Evolutionary conservation across 306 rosid species (phyloP).

Genomic region (Cajanus cajan): DNA sequence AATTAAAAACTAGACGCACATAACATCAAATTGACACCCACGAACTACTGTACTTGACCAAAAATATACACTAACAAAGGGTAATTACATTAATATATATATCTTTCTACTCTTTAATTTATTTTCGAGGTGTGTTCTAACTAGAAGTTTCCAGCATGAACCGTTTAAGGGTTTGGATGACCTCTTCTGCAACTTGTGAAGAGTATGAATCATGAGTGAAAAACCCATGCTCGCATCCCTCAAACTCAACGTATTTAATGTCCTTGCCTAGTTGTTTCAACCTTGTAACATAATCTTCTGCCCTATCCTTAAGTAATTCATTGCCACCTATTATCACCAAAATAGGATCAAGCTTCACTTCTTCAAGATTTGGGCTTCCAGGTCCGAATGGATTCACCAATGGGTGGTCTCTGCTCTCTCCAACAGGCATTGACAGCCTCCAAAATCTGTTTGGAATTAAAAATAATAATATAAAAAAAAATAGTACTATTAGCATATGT

Average conservation of each 20-base stretch:
- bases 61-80: background rate
- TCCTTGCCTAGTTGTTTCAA: constrained; percentile 58
- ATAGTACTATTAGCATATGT: background rate
- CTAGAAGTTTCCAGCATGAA: constrained; percentile 54
- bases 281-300: constrained; percentile 47
- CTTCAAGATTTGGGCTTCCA: constrained; percentile 44
- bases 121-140: background rate
- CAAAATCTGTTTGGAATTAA: constrained; percentile 58
- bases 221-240: constrained; percentile 78
- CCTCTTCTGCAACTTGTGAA: constrained; percentile 45
- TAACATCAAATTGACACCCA: background rate
- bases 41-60: background rate
- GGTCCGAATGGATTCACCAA: constrained; percentile 79
- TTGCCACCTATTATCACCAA: constrained; percentile 69
- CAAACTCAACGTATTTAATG: constrained; percentile 66
- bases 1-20: background rate
- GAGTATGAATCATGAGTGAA: constrained; percentile 69
- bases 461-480: background rate
- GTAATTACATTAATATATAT: background rate
- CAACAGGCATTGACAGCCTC: constrained; percentile 80
- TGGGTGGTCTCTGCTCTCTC: constrained; percentile 80
- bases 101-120: background rate
- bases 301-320: constrained; percentile 85
- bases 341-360: constrained; percentile 56
- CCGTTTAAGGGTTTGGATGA: constrained; percentile 45